Conservation (phyloP, 1,284 basidiomycete genomes). For the Wallemia ichthyophaga region DNA sequence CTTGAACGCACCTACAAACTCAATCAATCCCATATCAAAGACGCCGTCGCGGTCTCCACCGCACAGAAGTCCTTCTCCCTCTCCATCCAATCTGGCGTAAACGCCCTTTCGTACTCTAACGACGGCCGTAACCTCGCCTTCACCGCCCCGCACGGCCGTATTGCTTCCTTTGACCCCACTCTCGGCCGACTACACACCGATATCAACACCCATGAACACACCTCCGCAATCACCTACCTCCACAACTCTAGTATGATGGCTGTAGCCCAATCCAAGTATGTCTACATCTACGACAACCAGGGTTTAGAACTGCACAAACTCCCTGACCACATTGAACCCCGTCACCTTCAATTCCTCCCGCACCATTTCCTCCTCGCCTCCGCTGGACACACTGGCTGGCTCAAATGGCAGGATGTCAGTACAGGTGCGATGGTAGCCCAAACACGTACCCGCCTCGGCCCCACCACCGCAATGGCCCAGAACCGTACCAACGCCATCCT, state of each 20-base stretch:
- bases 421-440: constrained; percentile 64
- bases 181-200: constrained; percentile 61
- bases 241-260: constrained; percentile 81
- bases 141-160: constrained; percentile 50
- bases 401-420: constrained; percentile 92
- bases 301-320: constrained; percentile 75
- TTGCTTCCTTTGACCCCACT: constrained; percentile 89
- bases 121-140: constrained; percentile 35
- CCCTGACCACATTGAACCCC: constrained; percentile 54
- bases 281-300: constrained; percentile 80
- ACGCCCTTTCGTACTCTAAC: constrained; percentile 39
- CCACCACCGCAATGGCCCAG: constrained; percentile 62
- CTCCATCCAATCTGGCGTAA: constrained; percentile 63
- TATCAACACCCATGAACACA: constrained; percentile 66
- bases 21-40: constrained; percentile 43
- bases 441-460: constrained; percentile 69
- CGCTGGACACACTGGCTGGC: constrained; percentile 44
- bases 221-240: constrained; percentile 72
- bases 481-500: constrained; percentile 77
- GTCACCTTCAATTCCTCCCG: constrained; percentile 66
- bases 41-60: constrained; percentile 37
- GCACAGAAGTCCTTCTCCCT: constrained; percentile 46
- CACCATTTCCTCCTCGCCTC: constrained; percentile 73
- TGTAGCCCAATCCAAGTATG: constrained; percentile 86
- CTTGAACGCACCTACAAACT: constrained; percentile 74